Evolutionary conservation across 2,329 filamentous ascomycete genomes (phyloP).

Genomic region (Exserohilum turcica): DNA sequence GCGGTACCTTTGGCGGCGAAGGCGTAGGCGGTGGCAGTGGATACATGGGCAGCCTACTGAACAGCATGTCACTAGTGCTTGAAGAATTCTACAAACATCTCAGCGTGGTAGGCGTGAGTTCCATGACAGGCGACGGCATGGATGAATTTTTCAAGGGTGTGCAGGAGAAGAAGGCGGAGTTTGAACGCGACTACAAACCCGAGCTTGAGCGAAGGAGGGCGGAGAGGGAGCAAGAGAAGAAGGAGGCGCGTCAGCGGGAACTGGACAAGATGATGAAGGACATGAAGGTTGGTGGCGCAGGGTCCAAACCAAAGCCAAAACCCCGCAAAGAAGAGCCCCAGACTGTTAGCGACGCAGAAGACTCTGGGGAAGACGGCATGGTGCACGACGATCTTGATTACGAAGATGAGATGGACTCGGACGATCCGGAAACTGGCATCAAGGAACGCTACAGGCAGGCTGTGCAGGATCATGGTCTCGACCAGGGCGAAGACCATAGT

Average conservation of each 20-base stretch:
- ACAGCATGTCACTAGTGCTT: slow-evolving; percentile 96
- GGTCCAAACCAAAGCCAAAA: slow-evolving; percentile 41
- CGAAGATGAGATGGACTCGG: slow-evolving; percentile 62
- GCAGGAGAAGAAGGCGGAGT: slow-evolving; percentile 83
- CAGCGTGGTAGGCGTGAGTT: slow-evolving; percentile 89
- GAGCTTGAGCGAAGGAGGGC: slow-evolving; percentile 80
- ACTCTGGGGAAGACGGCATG: slow-evolving; percentile 58
- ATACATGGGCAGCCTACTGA: slow-evolving; percentile 94
- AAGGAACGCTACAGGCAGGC: slow-evolving; percentile 79
- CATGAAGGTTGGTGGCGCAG: slow-evolving; percentile 65
- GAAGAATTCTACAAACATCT: slow-evolving; percentile 97
- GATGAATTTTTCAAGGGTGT: slow-evolving; percentile 94
- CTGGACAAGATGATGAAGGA: slow-evolving; percentile 93
- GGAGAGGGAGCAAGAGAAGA: slow-evolving; percentile 77
- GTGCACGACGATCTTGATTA: slow-evolving; percentile 59
- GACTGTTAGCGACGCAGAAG: slow-evolving; percentile 58
- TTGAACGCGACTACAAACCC: slow-evolving; percentile 86
- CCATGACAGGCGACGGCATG: slow-evolving; percentile 88
- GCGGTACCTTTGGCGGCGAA: slow-evolving; percentile 77
- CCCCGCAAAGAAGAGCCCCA: slow-evolving; percentile 53
- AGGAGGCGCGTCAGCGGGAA: slow-evolving; percentile 74
- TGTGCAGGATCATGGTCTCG: slow-evolving; percentile 58
- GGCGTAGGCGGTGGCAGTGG: slow-evolving; percentile 74
- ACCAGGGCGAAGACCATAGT: slow-evolving; percentile 56
- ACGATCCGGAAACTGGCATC: slow-evolving; percentile 65